Evolutionary conservation across 2,329 filamentous ascomycete species (phyloP).

Genomic region (Paracoccidioides brasiliensis): DNA sequence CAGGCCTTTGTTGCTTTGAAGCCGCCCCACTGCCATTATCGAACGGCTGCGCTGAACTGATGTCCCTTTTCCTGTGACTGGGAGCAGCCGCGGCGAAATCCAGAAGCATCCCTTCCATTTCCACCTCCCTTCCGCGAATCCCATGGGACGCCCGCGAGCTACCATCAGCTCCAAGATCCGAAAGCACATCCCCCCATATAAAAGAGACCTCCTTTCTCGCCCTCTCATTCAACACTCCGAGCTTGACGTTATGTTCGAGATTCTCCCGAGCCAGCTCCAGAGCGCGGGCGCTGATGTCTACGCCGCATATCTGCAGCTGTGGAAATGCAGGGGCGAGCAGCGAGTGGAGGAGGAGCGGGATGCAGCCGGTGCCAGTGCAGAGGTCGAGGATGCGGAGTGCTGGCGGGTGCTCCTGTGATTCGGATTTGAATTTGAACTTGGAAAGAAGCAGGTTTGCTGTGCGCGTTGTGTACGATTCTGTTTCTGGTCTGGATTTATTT

Average conservation of each 20-base stretch:
- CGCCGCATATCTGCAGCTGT: conserved; percentile 44
- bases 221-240: conserved; percentile 15
- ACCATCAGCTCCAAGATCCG: not conserved
- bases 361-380: conserved; percentile 85
- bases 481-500: conserved; percentile 42
- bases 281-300: conserved; percentile 60
- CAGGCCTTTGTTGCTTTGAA: not conserved
- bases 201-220: conserved; percentile 33
- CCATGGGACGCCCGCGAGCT: not conserved
- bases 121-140: not conserved
- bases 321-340: conserved; percentile 37
- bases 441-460: conserved; percentile 37
- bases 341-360: conserved; percentile 61
- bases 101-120: not conserved
- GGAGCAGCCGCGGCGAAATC: not conserved
- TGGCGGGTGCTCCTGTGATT: conserved; percentile 7
- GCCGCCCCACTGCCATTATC: not conserved
- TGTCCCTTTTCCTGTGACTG: not conserved
- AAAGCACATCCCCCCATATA: conserved; percentile 26
- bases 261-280: conserved; percentile 56
- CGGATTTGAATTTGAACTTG: conserved; percentile 2
- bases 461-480: conserved; percentile 52
- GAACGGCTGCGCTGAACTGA: not conserved
- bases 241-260: conserved; percentile 37
- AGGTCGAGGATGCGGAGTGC: conserved; percentile 61